These are phyloP conservation scores for Fusarium paranaense DNA, from an alignment of 2,329 filamentous ascomycete species.

Conservation along the genomic window DNA sequence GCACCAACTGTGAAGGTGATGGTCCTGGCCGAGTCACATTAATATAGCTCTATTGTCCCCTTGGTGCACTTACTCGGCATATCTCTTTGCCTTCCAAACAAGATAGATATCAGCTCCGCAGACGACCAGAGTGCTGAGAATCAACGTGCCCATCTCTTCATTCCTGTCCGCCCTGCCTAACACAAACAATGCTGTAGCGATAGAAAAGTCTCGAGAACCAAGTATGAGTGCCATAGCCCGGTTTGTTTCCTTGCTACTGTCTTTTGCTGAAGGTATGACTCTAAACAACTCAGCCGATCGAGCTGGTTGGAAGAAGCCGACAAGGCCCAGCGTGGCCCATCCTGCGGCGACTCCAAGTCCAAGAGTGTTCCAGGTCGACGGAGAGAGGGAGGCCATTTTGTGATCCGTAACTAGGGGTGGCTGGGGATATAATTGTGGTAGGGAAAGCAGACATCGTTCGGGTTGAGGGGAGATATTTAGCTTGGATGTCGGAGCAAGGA, in stretches of 20 bases:
- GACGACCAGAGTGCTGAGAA: conserved; percentile 30
- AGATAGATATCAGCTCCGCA: conserved; percentile 33
- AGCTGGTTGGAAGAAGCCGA: conserved; percentile 13
- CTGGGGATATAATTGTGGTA: background rate
- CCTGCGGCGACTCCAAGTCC: conserved; percentile 32
- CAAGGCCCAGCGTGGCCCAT: conserved; percentile 26
- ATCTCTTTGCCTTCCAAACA: conserved; percentile 14
- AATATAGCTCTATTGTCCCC: background rate
- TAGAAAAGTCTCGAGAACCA: conserved; percentile 24
- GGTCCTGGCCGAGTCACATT: background rate
- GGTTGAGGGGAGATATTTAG: background rate
- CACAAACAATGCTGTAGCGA: conserved; percentile 18
- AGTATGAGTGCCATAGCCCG: background rate
- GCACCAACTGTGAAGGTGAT: background rate
- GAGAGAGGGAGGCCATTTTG: conserved; percentile 4
- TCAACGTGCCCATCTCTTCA: conserved; percentile 30
- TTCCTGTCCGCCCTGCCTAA: conserved; percentile 8
- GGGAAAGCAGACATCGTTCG: background rate
- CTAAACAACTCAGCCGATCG: conserved; percentile 28
- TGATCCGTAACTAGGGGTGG: fast-evolving
- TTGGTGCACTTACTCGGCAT: conserved; percentile 12
- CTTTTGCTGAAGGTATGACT: background rate
- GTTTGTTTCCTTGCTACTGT: background rate
- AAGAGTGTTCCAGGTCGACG: conserved; percentile 31
- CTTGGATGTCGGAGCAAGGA: background rate